Base-by-base conservation (phyloP, 495 filamentous ascomycete species). In the Tuber borchii region DNA sequence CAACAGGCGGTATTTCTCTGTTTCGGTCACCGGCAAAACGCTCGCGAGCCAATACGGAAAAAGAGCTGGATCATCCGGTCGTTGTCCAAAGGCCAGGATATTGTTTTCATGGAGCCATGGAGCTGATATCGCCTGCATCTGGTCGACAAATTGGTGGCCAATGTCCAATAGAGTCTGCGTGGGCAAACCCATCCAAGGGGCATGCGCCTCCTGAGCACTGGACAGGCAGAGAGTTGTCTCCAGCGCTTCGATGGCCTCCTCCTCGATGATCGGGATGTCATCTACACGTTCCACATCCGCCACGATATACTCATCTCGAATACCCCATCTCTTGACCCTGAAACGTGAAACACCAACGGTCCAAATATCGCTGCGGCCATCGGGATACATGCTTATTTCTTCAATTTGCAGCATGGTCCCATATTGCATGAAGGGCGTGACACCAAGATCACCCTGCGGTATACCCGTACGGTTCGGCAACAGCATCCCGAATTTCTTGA, bases 1-100 rank as follows among this genome's bases (percentile, higher is more conserved):
- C 42, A 97, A 84, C 34, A 97, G 84, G 14, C 86, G 86, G 79
- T 97, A 96, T 80, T 94, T 95, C 76, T 96, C 91, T 37, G 90
- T 86, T 26, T 93, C 92, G 56, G 87, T 87, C 45, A 94, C 88
- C 22, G 93, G 93, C 16, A 96, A 82, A 71, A 96, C 89, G 78
- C 88, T 91, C 22, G 93, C 93, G 77, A 97, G 91, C 94, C 94
- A 97, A 86, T 93, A 97, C 0, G 93, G 92, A 79, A 97, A 95
- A 19, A 88, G 81, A 1, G 90, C 89, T 2, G 93, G 89, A 83
- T 97, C 93, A 10, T 87, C 85, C 0, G 93, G 94, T 22, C 89
- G 90, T 51, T 90, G 87, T 12, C 93, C 93, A 80, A 94, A 95
- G n/a, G 90, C 90, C 19, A 88, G 82, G 69, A 93, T 84, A 2